Conservation (phyloP, 2,329 filamentous ascomycete genomes). For the Blastomyces gilchristii region DNA sequence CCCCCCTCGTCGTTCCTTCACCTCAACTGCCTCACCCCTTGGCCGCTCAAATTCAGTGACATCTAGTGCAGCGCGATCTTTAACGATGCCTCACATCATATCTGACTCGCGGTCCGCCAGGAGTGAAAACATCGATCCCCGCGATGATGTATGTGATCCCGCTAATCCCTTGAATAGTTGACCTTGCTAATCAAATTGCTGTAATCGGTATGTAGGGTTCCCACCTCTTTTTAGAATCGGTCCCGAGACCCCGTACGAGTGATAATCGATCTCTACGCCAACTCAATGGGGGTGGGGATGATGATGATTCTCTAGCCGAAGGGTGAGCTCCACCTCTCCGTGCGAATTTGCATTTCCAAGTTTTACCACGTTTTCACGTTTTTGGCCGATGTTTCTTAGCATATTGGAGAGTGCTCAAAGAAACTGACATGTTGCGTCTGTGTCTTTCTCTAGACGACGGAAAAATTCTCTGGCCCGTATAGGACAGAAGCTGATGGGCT, state of each 20-base stretch:
- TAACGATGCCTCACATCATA: background rate
- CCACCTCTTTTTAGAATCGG: background rate
- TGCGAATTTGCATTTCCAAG: background rate
- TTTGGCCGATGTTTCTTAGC: background rate
- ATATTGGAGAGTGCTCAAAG: background rate
- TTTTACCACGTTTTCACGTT: background rate
- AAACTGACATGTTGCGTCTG: constrained; percentile 2
- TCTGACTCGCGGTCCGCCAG: constrained; percentile 27
- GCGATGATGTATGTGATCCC: constrained; percentile 28
- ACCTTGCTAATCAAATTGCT: background rate
- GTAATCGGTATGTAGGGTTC: background rate
- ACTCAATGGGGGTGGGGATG: background rate
- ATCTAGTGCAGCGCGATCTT: constrained; percentile 15
- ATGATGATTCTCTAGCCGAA: background rate
- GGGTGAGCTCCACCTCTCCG: background rate
- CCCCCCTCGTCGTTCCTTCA: constrained; percentile 27
- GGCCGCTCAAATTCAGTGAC: constrained; percentile 27
- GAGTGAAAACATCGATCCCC: constrained; percentile 30
- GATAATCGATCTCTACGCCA: background rate
- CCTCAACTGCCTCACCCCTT: constrained; percentile 30
- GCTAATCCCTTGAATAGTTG: background rate
- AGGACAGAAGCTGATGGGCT: constrained; percentile 29
- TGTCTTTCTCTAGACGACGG: constrained; percentile 4
- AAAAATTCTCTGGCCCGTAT: constrained; percentile 27
- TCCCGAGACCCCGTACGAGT: background rate